A percentile compares a stretch with the other conserved stretches of the same genome.
phyloP scores from a whole-genome alignment of 306 rosid genomes.

The Prunus campanulata region DNA sequence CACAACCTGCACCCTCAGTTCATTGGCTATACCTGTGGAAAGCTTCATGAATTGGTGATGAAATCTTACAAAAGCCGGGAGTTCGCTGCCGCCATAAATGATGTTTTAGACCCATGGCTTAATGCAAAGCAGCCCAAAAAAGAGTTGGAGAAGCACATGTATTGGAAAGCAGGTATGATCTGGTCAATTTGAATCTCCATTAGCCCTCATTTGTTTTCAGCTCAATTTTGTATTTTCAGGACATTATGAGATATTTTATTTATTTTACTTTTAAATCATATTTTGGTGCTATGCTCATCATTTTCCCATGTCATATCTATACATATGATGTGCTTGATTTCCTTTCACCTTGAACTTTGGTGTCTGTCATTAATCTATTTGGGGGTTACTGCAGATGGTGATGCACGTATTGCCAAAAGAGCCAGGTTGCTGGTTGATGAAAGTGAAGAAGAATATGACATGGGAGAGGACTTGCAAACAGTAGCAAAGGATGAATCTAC shows the following conservation, averaged over 20 bases:
- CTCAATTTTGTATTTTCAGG: not conserved
- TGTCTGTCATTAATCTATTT: not conserved
- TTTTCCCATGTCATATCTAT: not conserved
- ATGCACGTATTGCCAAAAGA: conserved; percentile 70
- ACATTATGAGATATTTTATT: not conserved
- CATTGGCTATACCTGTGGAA: conserved; percentile 84
- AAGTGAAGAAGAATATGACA: conserved; percentile 66
- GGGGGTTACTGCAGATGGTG: conserved; percentile 53
- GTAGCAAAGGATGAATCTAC: conserved; percentile 50
- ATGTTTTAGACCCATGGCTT: conserved; percentile 97
- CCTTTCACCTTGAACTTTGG: not conserved
- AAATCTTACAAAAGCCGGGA: conserved; percentile 92
- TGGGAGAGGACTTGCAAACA: conserved; percentile 46
- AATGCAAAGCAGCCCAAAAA: conserved; percentile 92
- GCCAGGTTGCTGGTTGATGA: conserved; percentile 66
- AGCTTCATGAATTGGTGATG: conserved; percentile 92
- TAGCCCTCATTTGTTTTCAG: conserved; percentile 3
- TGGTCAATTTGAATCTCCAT: conserved; percentile 4
- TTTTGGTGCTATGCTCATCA: not conserved
- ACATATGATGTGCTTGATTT: not conserved
- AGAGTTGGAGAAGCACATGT: conserved; percentile 74
- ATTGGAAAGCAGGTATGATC: conserved; percentile 81
- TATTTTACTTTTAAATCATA: not conserved
- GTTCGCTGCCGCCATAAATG: conserved; percentile 92
- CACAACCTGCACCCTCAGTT: conserved; percentile 76